phyloP scores from a whole-genome alignment of 768 basidiomycete genomes.

The Psilocybe subaeruginosa region DNA sequence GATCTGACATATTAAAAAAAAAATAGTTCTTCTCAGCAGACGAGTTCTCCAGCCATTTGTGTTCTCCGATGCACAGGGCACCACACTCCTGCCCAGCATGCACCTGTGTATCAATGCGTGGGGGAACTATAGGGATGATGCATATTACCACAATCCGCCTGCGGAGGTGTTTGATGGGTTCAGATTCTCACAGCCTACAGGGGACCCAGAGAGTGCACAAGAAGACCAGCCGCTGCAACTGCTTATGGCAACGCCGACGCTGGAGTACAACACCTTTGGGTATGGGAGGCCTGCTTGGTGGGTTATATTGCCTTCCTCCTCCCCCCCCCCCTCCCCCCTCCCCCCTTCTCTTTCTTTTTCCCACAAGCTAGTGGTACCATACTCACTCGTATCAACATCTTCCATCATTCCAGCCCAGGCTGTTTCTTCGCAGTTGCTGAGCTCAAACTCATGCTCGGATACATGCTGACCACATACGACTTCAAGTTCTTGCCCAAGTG shows the following conservation, averaged over 20 bases:
- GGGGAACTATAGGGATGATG: neutral
- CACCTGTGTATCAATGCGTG: constrained; percentile 20
- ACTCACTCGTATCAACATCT: too few relatives aligned
- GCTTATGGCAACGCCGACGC: constrained; percentile 14
- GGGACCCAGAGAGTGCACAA: constrained; percentile 24
- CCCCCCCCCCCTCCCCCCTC: neutral
- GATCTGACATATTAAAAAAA: neutral
- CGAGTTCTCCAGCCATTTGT: constrained; percentile 31
- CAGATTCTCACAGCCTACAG: constrained; percentile 37
- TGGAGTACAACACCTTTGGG: constrained; percentile 28
- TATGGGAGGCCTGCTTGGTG: constrained; percentile 33
- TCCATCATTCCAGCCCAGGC: constrained; percentile 31
- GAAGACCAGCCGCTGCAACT: neutral
- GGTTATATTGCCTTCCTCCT: neutral
- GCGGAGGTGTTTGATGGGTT: constrained; percentile 46
- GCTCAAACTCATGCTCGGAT: too few relatives aligned
- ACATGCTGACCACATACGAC: constrained; percentile 39
- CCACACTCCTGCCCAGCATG: constrained; percentile 28
- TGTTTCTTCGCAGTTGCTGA: constrained; percentile 36
- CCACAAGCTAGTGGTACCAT: too few relatives aligned
- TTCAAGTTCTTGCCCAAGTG: constrained; percentile 22
- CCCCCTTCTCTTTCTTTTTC: too few relatives aligned
- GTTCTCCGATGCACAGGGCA: constrained; percentile 35
- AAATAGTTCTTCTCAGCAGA: constrained; percentile 30
- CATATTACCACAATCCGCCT: constrained; percentile 36